Evolutionary conservation across 2,329 filamentous ascomycete genomes (phyloP), one percentile per base, ranked within the genome.

Genomic region (Chrysoporthe deuterocubensis): DNA sequence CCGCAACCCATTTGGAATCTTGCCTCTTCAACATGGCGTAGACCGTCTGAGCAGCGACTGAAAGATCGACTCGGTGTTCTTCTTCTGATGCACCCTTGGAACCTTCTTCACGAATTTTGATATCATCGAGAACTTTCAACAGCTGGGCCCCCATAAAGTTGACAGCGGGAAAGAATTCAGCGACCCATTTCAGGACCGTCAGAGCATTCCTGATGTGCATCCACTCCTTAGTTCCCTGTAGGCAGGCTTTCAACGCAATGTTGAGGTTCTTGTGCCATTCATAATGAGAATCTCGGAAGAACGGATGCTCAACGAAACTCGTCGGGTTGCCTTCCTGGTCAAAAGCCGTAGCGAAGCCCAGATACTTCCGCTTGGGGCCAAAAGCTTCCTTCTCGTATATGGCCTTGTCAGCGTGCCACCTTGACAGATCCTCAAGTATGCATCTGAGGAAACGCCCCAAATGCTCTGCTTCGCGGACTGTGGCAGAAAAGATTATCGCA

Each of bases 131-230:
- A 72, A 92, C 85, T 46, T 85, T 82, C 43, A 86, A 84, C 70
- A 90, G 89, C 72, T 87, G 85, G 50, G 83, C 84, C 44, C 93
- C 96, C 85, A 97, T 95, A 78, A 93, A 96, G 75, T 97, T 93
- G 67, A 98, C 88, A 18, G 90, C 91, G 4, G 96, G 96, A 84
- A 97, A 99, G 74, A 89, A 86, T 62, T 93, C 89, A 34, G 93
- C 87, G 60, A 97, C 85, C 13, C 88, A 86, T 76, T 96, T 96
- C 68, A 99, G 84, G 4, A 98, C 85, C 67, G 92, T 96, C 72
- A 98, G 96, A 57, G 94, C 93, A 76, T 99, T 99, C 66, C 95
- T 90, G 76, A 98, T 97, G 78, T 97, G 94, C 91, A 97, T 97
- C 87, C 96, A 99, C 79, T 98, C 95, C 56, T 70, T 70, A 43